A percentile compares a stretch with the other conserved stretches of the same genome.
Conservation (phyloP, 2,329 filamentous ascomycete species). For the Rachicladosporium sp. region DNA sequence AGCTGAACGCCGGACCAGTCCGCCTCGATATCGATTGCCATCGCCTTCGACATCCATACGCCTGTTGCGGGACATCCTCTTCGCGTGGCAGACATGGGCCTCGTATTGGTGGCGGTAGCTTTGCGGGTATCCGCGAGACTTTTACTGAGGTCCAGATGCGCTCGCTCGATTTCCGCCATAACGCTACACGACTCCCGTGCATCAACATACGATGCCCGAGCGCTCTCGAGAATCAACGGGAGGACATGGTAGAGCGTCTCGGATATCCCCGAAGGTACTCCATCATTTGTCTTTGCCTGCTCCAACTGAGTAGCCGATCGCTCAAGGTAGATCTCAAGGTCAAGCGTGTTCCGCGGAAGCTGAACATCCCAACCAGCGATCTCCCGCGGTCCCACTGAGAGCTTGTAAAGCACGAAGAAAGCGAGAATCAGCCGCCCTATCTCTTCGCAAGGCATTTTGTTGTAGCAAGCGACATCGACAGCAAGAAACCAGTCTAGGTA, state of each 20-base stretch:
- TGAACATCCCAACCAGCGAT: neutral
- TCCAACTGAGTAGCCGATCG: neutral
- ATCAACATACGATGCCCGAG: conserved; percentile 1
- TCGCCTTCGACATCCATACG: neutral
- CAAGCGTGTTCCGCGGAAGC: neutral
- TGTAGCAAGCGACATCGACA: neutral
- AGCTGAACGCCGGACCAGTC: too few species aligned
- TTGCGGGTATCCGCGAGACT: too few species aligned
- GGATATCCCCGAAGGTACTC: neutral
- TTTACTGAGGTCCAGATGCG: neutral
- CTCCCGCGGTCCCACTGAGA: conserved; percentile 1
- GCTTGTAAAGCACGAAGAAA: conserved; percentile 3
- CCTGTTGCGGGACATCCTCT: conserved; percentile 1
- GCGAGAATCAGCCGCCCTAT: conserved; percentile 1
- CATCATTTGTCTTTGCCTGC: too few species aligned
- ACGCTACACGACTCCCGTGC: neutral
- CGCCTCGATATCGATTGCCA: too few species aligned
- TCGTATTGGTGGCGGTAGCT: too few species aligned
- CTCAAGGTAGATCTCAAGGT: neutral
- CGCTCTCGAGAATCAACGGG: conserved; percentile 3
- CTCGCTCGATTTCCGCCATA: neutral
- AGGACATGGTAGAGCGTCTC: conserved; percentile 1
- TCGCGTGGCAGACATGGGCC: too few species aligned
- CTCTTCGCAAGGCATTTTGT: conserved; percentile 1
- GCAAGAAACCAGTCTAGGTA: conserved; percentile 3